phyloP scores from a whole-genome alignment of 192 early-diverging fungal species.

The Spizellomyces sp. region DNA sequence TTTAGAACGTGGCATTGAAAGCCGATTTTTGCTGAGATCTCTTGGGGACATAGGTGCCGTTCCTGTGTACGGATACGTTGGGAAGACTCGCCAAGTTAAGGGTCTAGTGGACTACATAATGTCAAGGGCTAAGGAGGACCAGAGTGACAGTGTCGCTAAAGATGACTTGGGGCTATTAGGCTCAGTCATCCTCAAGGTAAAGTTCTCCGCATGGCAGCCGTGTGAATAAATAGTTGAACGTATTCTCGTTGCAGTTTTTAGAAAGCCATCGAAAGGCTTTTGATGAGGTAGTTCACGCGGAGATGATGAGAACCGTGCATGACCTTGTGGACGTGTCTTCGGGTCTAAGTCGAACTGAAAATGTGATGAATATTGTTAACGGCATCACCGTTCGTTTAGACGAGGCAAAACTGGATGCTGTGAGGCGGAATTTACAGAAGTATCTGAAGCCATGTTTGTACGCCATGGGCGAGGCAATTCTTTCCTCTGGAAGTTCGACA shows the following conservation, averaged over 20 bases:
- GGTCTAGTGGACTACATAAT: no score
- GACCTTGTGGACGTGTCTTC: neutral
- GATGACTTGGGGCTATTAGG: no score
- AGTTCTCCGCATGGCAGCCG: no score
- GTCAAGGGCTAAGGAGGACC: no score
- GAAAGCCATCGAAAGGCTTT: conserved; percentile 11
- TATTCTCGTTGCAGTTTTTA: conserved; percentile 2
- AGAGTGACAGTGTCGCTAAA: no score
- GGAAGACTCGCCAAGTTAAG: conserved; percentile 16
- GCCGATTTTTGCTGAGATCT: conserved; percentile 3
- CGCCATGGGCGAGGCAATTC: neutral
- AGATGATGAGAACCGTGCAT: neutral
- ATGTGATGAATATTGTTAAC: no score
- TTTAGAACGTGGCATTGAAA: conserved; percentile 7
- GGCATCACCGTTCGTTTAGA: neutral
- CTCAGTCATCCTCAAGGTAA: no score
- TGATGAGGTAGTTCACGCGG: neutral
- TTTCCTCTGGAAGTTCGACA: neutral
- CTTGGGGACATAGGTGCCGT: conserved; percentile 22
- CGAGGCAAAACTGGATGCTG: neutral
- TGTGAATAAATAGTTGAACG: no score
- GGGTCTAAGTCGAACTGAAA: neutral
- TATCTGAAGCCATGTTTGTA: conserved; percentile 13
- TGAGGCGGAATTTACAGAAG: neutral
- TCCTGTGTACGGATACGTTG: conserved; percentile 37